phyloP scores from a whole-genome alignment of 2,329 filamentous ascomycete species.

The Verticillium zaregamsianum region DNA sequence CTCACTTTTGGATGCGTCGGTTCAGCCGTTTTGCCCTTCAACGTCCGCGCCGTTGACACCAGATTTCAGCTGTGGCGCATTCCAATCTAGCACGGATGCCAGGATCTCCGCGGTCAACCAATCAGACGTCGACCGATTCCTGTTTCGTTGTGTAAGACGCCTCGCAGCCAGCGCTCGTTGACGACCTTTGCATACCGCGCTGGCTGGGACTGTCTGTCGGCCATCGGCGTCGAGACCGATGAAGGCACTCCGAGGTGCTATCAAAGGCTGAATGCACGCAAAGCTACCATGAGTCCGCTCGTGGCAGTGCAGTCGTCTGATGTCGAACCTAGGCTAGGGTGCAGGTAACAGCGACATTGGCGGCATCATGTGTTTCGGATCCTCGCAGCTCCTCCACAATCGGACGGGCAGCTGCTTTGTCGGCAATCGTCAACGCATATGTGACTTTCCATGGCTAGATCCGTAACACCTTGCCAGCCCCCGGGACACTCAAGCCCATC shows the following conservation, averaged over 20 bases:
- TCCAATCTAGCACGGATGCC: constrained; percentile 20
- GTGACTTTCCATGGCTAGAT: constrained; percentile 25
- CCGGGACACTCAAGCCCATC: constrained; percentile 5
- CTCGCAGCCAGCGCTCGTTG: neutral
- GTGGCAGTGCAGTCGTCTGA: neutral
- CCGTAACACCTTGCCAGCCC: constrained; percentile 16
- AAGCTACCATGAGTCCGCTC: neutral
- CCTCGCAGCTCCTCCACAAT: constrained; percentile 5
- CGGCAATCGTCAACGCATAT: constrained; percentile 23
- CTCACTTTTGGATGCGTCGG: neutral
- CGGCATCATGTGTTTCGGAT: constrained; percentile 5
- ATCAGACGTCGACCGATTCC: constrained; percentile 17
- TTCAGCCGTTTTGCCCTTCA: neutral
- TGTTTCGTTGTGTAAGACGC: neutral
- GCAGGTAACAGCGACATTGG: neutral
- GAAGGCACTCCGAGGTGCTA: neutral
- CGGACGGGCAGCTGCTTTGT: constrained; percentile 10
- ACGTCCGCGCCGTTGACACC: constrained; percentile 7
- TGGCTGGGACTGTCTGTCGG: too few species aligned
- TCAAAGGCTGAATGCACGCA: neutral
- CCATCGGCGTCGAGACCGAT: neutral
- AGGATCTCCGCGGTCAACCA: constrained; percentile 20
- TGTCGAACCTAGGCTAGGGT: neutral
- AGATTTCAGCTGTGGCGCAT: constrained; percentile 33
- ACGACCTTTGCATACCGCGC: neutral